Conservation (phyloP, 78 protist genomes). For the Polysphondylium violaceum region DNA sequence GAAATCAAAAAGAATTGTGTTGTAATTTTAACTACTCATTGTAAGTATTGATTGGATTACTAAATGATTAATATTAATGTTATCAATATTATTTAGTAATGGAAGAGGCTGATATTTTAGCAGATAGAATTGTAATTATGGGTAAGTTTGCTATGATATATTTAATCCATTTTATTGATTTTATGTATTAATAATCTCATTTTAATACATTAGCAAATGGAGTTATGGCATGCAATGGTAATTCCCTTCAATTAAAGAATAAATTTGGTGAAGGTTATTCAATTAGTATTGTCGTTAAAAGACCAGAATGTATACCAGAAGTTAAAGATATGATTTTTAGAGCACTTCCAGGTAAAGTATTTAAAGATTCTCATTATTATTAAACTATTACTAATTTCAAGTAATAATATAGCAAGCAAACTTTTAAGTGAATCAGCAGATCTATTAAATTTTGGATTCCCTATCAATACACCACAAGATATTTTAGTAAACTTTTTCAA, state of each 20-base stretch:
- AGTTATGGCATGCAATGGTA: constrained; percentile 86
- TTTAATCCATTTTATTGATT: constrained; percentile 5
- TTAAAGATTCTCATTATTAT: not conserved
- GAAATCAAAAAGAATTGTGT: constrained; percentile 34
- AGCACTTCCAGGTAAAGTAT: constrained; percentile 7
- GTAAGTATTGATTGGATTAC: no score
- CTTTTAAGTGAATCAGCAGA: constrained; percentile 34
- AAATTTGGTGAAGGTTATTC: constrained; percentile 94
- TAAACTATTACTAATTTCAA: not conserved
- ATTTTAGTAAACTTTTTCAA: constrained; percentile 15
- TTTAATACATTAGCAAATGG: no score
- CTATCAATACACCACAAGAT: constrained; percentile 7
- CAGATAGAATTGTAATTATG: constrained; percentile 96
- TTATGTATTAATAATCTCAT: not conserved
- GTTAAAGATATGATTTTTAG: not conserved
- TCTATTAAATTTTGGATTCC: constrained; percentile 50
- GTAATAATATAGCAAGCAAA: constrained; percentile 3
- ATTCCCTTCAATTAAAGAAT: constrained; percentile 87
- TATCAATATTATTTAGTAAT: no score
- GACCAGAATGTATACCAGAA: constrained; percentile 2
- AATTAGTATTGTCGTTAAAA: constrained; percentile 28
- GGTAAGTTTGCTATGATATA: no score
- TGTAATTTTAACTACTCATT: constrained; percentile 88
- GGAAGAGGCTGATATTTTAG: constrained; percentile 90
- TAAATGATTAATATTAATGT: no score